Base-by-base conservation (phyloP, 2,329 filamentous ascomycete genomes). In the Scytalidium lignicola region DNA sequence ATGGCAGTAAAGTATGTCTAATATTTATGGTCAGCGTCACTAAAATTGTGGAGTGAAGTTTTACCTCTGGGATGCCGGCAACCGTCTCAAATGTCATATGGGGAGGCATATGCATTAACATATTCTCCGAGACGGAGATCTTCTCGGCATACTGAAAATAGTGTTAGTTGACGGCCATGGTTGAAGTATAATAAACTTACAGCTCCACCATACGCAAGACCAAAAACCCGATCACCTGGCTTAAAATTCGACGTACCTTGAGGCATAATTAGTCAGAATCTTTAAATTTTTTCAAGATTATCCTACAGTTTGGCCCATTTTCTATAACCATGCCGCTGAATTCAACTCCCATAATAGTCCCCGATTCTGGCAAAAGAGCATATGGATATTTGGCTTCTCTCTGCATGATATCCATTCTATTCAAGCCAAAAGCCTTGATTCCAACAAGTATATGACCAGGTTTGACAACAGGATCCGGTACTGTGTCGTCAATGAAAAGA, bases 1-100 rank as follows among this genome's bases (percentile, higher is more conserved):
- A 86, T 86, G 1, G 92, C 92, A 18, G 92, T 96, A 61, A 96
- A 95, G 87, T 88, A 96, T 4, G 86, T 76, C 74, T 63, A 46
- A 22, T 4, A 37, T 17, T 26, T 26, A 9, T 37, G 5, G 15
- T n/a, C 39, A 26, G 21, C 41, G 19, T 43, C 32, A 44, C 19
- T 44, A 2, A 17, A 28, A 29, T 39, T 20, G 21, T 41, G 20
- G 26, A 15, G 4, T 37, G 21, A n/a, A 28, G 42, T 54, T 64
- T 52, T 56, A 81, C 79, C 70, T 96, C 90, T 2, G 91, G 90
- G 32, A 96, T 77, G 2, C 86, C 90, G 6, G 91, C 91, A 10
- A 85, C 86, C 62, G 85, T 47, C 72, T 78, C 61, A 95, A 67
- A 62, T 82, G 78, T 4, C 69, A 73, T 56, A 20, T 55, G 54